A percentile compares a stretch with the other conserved stretches of the same genome.
Evolutionary conservation across 2,329 filamentous ascomycete species (phyloP).

Genomic region (Neoscytalidium dimidiatum): DNA sequence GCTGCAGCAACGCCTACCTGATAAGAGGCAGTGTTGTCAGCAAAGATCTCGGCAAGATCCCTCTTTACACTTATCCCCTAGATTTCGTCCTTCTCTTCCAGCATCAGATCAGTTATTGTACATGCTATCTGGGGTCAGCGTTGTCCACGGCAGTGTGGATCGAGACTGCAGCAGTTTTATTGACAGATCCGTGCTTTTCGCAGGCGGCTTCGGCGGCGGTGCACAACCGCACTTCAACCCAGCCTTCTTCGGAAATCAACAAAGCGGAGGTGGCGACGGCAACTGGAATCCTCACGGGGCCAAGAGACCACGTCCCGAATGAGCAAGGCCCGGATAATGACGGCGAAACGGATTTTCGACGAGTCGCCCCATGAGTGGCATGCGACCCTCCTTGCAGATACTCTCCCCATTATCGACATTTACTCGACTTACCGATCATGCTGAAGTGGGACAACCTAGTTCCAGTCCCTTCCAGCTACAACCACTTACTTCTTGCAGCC

Average conservation of each 20-base stretch:
- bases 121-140: neutral
- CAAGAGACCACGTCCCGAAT: constrained; percentile 76
- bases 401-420: neutral
- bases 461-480: neutral
- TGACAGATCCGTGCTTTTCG: constrained; percentile 8
- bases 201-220: constrained; percentile 62
- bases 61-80: neutral
- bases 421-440: neutral
- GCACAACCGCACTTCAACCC: constrained; percentile 73
- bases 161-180: neutral
- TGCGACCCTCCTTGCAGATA: too few relatives aligned
- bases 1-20: neutral
- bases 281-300: constrained; percentile 81
- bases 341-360: neutral
- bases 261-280: constrained; percentile 53
- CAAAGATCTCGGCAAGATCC: constrained; percentile 9
- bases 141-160: neutral
- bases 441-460: neutral
- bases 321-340: constrained; percentile 23
- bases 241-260: constrained; percentile 63
- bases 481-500: neutral
- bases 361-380: neutral
- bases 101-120: neutral
- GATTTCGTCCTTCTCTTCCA: neutral
- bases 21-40: neutral